Evolutionary conservation across 2,329 filamentous ascomycete genomes (phyloP), one percentile per base, ranked within the genome.

Genomic region (Cordyceps javanica): DNA sequence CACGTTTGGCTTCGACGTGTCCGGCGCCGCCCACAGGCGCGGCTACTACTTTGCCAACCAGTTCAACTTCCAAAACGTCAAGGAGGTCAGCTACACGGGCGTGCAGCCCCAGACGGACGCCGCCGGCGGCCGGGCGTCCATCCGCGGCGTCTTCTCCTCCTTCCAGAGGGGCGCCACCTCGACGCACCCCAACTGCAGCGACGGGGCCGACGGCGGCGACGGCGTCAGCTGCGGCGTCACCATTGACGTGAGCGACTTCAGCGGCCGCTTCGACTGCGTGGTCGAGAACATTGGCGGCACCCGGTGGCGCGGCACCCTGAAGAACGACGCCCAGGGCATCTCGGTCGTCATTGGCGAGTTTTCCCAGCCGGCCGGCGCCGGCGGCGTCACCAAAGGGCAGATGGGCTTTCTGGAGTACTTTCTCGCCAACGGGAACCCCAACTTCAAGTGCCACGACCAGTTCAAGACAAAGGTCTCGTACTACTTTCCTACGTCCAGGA

Each of bases 151-250:
- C 55, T 67, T 64, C 58, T 66, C 65, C 8, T 60, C 61, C 3
- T 67, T 65, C 49, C 50, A 60, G 14, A 23, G 5, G 0, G 62
- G 62, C 23, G 59, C 64, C 5, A 66, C 54, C 0, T 60, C 60
- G 2, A 21, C 10, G 7, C 54, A 66, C 28, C 14, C 55, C 0
- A 63, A 64, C 34, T 67, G 68, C 63, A 2, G 63, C 45, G 1
- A 62, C 50, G 57, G 67, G 30, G 62, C 69, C 58, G 62, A 71
- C 53, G 58, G 64, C 58, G 48, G 66, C 44, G 62, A 66, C 53
- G 57, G 63, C 10, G 59, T 66, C n/a, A 63, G 66, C 55, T 64
- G 64, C 53, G 36, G 61, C 14, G 19, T 66, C 6, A 58, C 59
- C 0, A 48, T 66, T 6, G 25, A 41, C 3, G 32, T 30, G 0